A percentile compares a stretch with the other conserved stretches of the same genome.
phyloP scores from a whole-genome alignment of 768 basidiomycete genomes.

The Scleroderma citrinum region DNA sequence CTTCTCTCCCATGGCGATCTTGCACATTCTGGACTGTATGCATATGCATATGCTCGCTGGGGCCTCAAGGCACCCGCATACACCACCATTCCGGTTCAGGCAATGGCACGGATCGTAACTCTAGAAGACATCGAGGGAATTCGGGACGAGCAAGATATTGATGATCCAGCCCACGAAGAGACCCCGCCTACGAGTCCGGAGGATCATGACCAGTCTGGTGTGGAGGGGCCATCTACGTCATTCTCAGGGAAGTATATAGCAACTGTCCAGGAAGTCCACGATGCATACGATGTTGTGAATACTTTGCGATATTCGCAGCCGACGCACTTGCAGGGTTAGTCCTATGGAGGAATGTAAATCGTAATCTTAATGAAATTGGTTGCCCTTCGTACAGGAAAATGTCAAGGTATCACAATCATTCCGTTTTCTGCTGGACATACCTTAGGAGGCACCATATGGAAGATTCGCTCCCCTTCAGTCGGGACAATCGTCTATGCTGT shows the following conservation, averaged over 20 bases:
- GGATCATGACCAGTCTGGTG: conserved; percentile 10
- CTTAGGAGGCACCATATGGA: conserved; percentile 96
- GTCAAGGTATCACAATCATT: conserved; percentile 88
- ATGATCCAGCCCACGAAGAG: conserved; percentile 20
- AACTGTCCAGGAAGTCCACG: conserved; percentile 79
- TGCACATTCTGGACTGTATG: conserved; percentile 83
- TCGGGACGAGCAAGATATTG: conserved; percentile 66
- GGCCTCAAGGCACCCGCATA: conserved; percentile 87
- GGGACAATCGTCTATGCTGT: conserved; percentile 96
- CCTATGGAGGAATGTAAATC: conserved; percentile 3
- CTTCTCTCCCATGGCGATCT: conserved; percentile 93
- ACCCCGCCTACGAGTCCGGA: conserved; percentile 18
- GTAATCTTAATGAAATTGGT: background rate
- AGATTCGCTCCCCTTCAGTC: conserved; percentile 94
- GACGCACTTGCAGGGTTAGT: conserved; percentile 84
- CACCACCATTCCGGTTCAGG: conserved; percentile 90
- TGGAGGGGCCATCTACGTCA: conserved; percentile 19
- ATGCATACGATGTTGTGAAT: conserved; percentile 88
- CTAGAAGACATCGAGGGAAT: conserved; percentile 84
- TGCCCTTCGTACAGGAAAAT: conserved; percentile 54
- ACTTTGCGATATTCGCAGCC: conserved; percentile 94
- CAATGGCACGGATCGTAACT: conserved; percentile 89
- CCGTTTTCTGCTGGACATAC: conserved; percentile 95
- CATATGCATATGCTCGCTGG: conserved; percentile 87
- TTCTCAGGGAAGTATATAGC: conserved; percentile 52